Evolutionary conservation across 1,139 yeast genomes (phyloP).

Genomic region (Blastobotrys proliferans): DNA sequence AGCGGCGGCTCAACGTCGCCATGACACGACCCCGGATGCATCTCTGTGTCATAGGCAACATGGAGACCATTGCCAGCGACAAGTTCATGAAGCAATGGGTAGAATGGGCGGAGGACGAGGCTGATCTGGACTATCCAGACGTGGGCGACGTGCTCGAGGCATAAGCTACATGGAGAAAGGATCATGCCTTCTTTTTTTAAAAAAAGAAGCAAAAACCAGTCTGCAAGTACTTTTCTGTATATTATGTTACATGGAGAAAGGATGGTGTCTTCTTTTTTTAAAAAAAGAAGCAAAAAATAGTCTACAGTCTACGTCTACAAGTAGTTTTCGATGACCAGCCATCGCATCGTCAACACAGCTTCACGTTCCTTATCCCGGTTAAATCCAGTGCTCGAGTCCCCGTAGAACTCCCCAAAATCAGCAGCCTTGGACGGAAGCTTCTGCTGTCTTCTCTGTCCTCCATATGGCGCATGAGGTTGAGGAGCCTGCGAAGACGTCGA

Average conservation of each 20-base stretch:
- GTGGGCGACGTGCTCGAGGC: conserved; percentile 26
- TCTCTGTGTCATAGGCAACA: conserved; percentile 79
- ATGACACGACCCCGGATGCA: conserved; percentile 89
- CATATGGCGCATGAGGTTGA: too few species aligned
- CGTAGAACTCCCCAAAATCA: too few species aligned
- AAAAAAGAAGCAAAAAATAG: too few species aligned
- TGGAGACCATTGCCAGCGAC: conserved; percentile 53
- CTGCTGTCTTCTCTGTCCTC: too few species aligned
- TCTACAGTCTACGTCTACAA: neutral
- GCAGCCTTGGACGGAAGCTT: too few species aligned
- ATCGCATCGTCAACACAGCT: neutral
- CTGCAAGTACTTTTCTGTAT: neutral
- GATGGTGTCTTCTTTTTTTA: too few species aligned
- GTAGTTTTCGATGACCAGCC: conserved; percentile 1
- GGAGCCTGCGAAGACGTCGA: too few species aligned
- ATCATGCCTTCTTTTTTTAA: too few species aligned
- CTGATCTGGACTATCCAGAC: conserved; percentile 69
- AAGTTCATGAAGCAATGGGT: conserved; percentile 64
- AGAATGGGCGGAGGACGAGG: conserved; percentile 61
- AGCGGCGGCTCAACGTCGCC: conserved; percentile 72
- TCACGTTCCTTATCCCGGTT: conserved; percentile 5
- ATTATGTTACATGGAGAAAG: neutral
- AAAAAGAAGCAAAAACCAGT: too few species aligned
- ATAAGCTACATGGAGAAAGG: too few species aligned
- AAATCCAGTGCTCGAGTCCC: too few species aligned